Base-by-base conservation (phyloP, 1,139 yeast genomes). In the Geotrichum aggregatum region DNA sequence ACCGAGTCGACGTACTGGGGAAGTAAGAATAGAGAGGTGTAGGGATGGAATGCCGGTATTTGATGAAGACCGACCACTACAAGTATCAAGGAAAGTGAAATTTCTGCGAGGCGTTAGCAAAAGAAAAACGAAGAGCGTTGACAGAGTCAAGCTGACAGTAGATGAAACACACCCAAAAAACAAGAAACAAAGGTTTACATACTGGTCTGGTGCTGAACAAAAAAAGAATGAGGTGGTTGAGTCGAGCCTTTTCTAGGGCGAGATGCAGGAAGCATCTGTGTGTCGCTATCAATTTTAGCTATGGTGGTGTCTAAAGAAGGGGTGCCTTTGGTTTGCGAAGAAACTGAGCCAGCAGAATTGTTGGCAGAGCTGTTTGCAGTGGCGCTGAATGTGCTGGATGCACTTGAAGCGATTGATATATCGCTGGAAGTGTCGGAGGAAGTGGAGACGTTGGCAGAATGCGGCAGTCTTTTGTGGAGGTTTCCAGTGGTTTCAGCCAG, bases 1-100 rank as follows among this genome's bases (percentile, higher is more conserved):
- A 22, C 48, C 3, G 59, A 56, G 49, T 59, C 59, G 19, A 58
- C 56, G 49, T 64, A 62, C 52, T 63, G 66, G 21, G 64, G 33
- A 30, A 52, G 49, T 22, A 65, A 40, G 34, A 63, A 59, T 47
- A 60, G 61, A 38, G 56, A 44, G 2, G 67, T 62, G 53, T 53
- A 40, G 3, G 53, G 53, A 26, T 33, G 16, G 16, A 58, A 44
- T 2, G 43, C 4, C 5, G 50, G 52, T 16, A 38, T 16, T 18
- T 24, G 38, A 22, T 50, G 39, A 19, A 39, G 36, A 14, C 28
- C 28, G 6, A 33, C n/a, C 26, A 45, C 44, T 11, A 40, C 22
- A 10, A 31, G 36, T 18, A 50, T 44, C 11, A 49, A 38, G 6
- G 36, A 26, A 13, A 42, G 38, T 2, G 54, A 50, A 30, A 44